phyloP scores from a whole-genome alignment of 768 basidiomycete species.

The Fibroporia radiculosa region DNA sequence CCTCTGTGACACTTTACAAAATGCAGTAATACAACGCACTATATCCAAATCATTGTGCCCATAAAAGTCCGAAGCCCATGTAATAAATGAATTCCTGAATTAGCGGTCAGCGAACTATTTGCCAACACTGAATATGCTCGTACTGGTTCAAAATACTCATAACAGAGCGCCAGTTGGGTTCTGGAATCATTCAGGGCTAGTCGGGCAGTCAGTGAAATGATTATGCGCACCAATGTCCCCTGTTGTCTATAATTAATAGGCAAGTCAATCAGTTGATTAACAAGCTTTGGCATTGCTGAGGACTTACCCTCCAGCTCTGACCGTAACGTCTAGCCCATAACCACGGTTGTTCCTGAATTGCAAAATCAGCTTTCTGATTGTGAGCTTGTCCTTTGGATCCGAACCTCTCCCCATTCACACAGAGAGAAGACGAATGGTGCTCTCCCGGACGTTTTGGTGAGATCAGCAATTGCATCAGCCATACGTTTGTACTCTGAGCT shows the following conservation, averaged over 20 bases:
- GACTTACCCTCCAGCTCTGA: constrained; percentile 55
- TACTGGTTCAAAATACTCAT: constrained; percentile 49
- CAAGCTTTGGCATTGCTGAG: not conserved
- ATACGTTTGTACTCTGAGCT: constrained; percentile 49
- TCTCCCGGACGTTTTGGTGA: constrained; percentile 40
- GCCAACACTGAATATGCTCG: not conserved
- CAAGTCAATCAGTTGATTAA: not conserved
- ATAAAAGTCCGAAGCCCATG: constrained; percentile 58
- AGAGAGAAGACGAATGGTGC: constrained; percentile 52
- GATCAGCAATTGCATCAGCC: constrained; percentile 46
- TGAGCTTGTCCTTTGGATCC: constrained; percentile 3
- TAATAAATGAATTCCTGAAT: constrained; percentile 53
- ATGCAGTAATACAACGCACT: constrained; percentile 25
- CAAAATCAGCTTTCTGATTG: not conserved
- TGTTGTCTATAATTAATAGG: constrained; percentile 14
- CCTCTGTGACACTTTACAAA: not conserved
- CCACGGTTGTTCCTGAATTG: constrained; percentile 50
- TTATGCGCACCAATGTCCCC: constrained; percentile 22
- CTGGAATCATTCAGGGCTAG: not conserved
- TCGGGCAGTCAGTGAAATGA: not conserved
- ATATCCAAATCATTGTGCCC: constrained; percentile 67
- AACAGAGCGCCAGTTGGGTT: constrained; percentile 39
- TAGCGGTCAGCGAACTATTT: not conserved
- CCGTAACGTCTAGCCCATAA: constrained; percentile 52
- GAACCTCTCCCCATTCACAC: constrained; percentile 63